Evolutionary conservation across 73 alveolate species (phyloP).

Genomic region (Blepharisma stoltei): DNA sequence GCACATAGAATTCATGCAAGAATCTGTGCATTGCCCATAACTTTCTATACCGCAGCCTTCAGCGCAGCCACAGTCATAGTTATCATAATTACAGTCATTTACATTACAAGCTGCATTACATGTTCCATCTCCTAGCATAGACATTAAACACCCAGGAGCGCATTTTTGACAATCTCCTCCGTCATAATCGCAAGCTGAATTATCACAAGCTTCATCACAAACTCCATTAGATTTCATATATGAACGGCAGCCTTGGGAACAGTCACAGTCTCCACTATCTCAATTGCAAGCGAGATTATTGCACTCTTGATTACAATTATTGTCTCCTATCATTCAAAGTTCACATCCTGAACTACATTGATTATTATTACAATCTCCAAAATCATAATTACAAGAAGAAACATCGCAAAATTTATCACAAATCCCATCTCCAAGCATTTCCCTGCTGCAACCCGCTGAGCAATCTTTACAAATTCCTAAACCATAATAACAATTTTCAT

Average conservation of each 20-base stretch:
- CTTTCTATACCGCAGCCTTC: neutral
- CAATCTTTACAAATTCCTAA: constrained; percentile 4
- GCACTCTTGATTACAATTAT: neutral
- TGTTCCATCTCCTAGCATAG: neutral
- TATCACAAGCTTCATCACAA: no score
- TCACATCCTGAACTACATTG: neutral
- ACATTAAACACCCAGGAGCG: neutral
- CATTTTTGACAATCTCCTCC: neutral
- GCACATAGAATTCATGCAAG: no score
- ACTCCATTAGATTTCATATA: no score
- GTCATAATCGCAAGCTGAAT: neutral
- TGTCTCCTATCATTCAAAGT: neutral
- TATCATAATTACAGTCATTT: neutral
- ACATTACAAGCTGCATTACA: neutral
- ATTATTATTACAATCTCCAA: constrained; percentile 24
- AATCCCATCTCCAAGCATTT: constrained; percentile 29
- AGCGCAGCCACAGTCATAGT: neutral
- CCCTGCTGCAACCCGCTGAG: constrained; percentile 10
- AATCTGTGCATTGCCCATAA: neutral
- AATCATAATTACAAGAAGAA: constrained; percentile 13
- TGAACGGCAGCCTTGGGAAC: neutral
- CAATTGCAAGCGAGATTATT: neutral
- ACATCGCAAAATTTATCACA: constrained; percentile 17
- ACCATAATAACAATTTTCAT: neutral
- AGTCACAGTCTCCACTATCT: neutral